Conservation (phyloP, 2,329 filamentous ascomycete genomes). For the Arachnopeziza araneosa region DNA sequence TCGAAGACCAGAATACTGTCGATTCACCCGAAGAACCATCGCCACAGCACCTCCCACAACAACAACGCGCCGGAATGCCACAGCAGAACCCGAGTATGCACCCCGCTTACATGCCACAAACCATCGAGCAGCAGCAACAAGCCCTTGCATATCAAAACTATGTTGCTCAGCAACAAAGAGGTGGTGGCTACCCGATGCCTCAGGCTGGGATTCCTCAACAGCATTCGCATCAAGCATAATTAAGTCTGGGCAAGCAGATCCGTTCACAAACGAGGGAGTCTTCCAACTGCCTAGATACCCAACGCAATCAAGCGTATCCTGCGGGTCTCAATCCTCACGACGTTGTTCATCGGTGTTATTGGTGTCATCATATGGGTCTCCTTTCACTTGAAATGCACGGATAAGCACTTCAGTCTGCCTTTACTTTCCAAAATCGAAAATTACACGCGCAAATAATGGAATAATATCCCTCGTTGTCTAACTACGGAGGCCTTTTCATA, state of each 20-base stretch:
- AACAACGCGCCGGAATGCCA: constrained; percentile 59
- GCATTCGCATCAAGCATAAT: constrained; percentile 71
- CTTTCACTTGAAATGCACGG: constrained; percentile 15
- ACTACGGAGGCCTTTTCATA: constrained; percentile 4
- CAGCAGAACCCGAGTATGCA: constrained; percentile 55
- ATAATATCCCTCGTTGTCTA: constrained; percentile 17
- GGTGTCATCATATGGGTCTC: constrained; percentile 26
- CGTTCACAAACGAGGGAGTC: constrained; percentile 26
- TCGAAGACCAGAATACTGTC: constrained; percentile 69
- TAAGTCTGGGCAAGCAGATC: constrained; percentile 10
- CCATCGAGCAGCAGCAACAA: constrained; percentile 65
- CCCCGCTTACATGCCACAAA: constrained; percentile 54
- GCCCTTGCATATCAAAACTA: constrained; percentile 81
- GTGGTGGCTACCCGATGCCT: constrained; percentile 71
- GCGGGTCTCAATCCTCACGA: constrained; percentile 24
- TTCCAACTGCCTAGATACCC: constrained; percentile 47
- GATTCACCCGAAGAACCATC: constrained; percentile 89
- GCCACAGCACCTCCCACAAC: constrained; percentile 67
- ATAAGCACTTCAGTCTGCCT: constrained; percentile 5
- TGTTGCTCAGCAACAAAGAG: constrained; percentile 65
- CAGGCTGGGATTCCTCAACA: constrained; percentile 76
- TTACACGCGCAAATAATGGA: constrained; percentile 20
- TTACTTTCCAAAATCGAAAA: constrained; percentile 19
- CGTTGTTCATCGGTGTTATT: constrained; percentile 27
- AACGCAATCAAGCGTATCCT: constrained; percentile 41